Evolutionary conservation across 2,329 filamentous ascomycete genomes (phyloP).

Genomic region (Cladobotryum mycophilum): DNA sequence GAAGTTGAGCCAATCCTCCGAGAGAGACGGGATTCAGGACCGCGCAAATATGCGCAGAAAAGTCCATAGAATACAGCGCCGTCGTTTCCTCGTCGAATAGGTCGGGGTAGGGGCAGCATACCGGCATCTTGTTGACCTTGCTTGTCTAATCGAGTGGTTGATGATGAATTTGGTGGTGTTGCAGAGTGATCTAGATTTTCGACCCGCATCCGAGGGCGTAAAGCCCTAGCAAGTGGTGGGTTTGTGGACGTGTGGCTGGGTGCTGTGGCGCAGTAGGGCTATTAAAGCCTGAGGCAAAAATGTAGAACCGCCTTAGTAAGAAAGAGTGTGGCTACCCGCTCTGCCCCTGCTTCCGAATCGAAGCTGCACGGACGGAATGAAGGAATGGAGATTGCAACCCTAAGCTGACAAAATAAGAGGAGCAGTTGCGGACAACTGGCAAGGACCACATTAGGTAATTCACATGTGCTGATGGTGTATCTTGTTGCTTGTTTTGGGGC

Average conservation of each 20-base stretch:
- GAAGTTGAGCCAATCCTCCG: neutral
- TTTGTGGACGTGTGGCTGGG: slow-evolving; percentile 16
- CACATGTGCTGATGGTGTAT: no score
- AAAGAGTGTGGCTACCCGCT: neutral
- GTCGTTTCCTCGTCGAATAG: no score
- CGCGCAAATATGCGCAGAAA: neutral
- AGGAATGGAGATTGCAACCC: neutral
- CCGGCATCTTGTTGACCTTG: slow-evolving; percentile 37
- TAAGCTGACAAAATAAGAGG: slow-evolving; percentile 7
- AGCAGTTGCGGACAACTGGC: neutral
- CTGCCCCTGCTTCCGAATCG: no score
- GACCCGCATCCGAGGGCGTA: slow-evolving; percentile 29
- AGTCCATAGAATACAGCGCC: neutral
- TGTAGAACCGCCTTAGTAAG: neutral
- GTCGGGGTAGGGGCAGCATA: slow-evolving; percentile 22
- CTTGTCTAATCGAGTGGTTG: slow-evolving; percentile 32
- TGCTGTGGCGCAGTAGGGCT: slow-evolving; percentile 3
- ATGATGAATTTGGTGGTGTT: slow-evolving; percentile 27
- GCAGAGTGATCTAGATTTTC: slow-evolving; percentile 27
- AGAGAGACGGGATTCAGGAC: no score
- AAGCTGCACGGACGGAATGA: neutral
- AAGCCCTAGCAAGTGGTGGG: slow-evolving; percentile 29
- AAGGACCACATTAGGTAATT: no score
- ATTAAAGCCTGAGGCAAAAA: slow-evolving; percentile 15
- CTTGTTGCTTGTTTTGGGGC: no score